Evolutionary conservation across 257 asterid species (phyloP).

Genomic region (Anisodus tanguticus): DNA sequence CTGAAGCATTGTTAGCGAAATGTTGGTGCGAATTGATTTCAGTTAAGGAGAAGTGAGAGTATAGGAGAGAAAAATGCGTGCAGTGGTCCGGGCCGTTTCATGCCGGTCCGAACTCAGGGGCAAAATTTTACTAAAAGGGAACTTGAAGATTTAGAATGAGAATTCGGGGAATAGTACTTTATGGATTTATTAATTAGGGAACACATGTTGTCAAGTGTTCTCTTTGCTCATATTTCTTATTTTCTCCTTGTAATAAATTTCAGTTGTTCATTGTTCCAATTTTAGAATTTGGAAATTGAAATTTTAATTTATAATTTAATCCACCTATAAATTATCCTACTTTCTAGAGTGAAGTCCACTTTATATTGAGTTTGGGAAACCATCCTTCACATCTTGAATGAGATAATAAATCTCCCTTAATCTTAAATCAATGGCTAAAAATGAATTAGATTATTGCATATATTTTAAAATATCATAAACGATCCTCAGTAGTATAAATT

Average conservation of each 20-base stretch:
- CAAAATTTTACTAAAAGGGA: neutral
- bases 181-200: neutral
- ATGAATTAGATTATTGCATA: no score
- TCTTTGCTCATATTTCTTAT: neutral
- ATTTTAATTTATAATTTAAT: neutral
- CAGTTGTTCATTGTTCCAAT: neutral
- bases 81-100: conserved; percentile 1
- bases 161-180: neutral
- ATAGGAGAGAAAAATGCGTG: neutral
- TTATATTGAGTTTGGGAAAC: no score
- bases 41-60: neutral
- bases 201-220: neutral
- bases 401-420: no score
- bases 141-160: neutral
- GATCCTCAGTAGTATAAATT: no score
- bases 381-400: no score
- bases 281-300: neutral
- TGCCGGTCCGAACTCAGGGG: neutral
- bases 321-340: neutral
- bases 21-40: neutral
- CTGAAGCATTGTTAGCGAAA: conserved; percentile 38
- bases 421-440: no score
- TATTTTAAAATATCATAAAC: no score
- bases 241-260: neutral
- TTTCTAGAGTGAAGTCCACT: no score